Evolutionary conservation across 106 monocot genomes (phyloP).

Genomic region (Acorus calamus): DNA sequence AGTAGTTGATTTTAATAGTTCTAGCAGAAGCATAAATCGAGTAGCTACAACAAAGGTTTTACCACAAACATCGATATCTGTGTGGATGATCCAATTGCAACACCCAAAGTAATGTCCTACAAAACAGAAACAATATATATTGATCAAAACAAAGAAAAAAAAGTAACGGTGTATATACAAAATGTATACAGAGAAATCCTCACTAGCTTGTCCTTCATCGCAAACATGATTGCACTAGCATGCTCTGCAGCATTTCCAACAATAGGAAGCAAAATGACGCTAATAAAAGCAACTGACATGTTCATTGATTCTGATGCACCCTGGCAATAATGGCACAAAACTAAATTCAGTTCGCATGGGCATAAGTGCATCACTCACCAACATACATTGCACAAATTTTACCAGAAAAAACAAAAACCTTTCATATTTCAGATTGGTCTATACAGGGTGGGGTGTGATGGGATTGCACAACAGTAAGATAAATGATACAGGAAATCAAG

Average conservation of each 20-base stretch:
- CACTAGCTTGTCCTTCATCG: conserved; percentile 91
- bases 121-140: neutral
- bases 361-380: no score
- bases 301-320: conserved; percentile 85
- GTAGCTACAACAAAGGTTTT: conserved; percentile 7
- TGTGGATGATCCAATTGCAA: conserved; percentile 94
- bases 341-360: no score
- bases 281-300: conserved; percentile 84
- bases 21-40: no score
- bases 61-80: conserved; percentile 99
- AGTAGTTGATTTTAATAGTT: no score
- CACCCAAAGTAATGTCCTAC: conserved; percentile 86
- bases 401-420: conserved; percentile 6
- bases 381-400: no score
- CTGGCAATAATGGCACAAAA: conserved; percentile 12
- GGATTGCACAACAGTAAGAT: no score
- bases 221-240: conserved; percentile 97
- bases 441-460: no score
- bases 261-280: conserved; percentile 93
- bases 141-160: conserved; percentile 1
- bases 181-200: conserved; percentile 4
- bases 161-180: neutral
- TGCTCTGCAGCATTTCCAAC: conserved; percentile 98
- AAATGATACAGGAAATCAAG: no score
- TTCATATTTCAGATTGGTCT: neutral